Conservation (phyloP, 2,329 filamentous ascomycete species). For the Tolypocladium amazonense region DNA sequence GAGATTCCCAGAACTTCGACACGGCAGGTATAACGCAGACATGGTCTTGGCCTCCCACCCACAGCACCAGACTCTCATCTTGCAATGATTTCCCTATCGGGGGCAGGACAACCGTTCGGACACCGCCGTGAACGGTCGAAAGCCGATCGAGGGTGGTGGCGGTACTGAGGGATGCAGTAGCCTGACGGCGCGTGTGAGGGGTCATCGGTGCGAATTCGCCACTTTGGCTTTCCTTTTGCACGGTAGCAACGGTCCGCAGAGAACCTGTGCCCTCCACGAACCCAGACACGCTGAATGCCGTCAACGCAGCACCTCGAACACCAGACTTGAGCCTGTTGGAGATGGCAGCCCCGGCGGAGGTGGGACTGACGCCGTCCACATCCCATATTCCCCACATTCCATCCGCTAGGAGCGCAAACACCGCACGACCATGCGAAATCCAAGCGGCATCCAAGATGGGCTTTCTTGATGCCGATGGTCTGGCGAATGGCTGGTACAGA, state of each 20-base stretch:
- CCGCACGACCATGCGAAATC: conserved; percentile 49
- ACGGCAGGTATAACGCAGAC: conserved; percentile 46
- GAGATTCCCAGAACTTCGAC: conserved; percentile 48
- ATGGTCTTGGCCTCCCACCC: conserved; percentile 46
- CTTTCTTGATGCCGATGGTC: conserved; percentile 40
- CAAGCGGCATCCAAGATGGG: conserved; percentile 52
- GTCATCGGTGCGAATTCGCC: conserved; percentile 55
- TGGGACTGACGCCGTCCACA: conserved; percentile 45
- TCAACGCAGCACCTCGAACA: conserved; percentile 46
- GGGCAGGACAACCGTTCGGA: conserved; percentile 37
- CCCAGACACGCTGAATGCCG: conserved; percentile 46
- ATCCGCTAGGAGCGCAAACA: conserved; percentile 48
- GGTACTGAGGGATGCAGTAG: conserved; percentile 31
- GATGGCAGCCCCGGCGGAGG: conserved; percentile 27
- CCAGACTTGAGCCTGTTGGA: conserved; percentile 40
- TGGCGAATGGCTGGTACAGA: conserved; percentile 46
- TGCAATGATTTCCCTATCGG: conserved; percentile 29
- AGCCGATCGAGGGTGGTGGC: conserved; percentile 38
- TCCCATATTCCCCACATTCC: conserved; percentile 62
- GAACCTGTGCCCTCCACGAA: conserved; percentile 50
- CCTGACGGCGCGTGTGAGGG: conserved; percentile 47
- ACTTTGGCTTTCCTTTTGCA: conserved; percentile 24
- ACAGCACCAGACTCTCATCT: conserved; percentile 45
- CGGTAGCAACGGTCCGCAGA: conserved; percentile 29
- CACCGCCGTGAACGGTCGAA: conserved; percentile 39